These are phyloP conservation scores for Leishmania guyanensis DNA, from an alignment of 208 protist genomes.

Conservation along the genomic window DNA sequence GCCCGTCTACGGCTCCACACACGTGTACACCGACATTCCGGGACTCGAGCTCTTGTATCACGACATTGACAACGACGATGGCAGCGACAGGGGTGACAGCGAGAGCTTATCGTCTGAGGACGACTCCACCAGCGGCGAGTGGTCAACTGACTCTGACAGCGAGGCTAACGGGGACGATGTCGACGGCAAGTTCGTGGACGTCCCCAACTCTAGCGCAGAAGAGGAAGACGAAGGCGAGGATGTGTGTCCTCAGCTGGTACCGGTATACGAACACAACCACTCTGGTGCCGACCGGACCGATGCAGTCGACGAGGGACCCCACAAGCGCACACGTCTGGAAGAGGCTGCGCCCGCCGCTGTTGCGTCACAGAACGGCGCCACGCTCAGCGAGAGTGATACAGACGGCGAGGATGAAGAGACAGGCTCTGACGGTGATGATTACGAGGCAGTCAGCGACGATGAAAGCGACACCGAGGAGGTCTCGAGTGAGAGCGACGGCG, in stretches of 20 bases:
- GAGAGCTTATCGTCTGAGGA: conserved; percentile 14
- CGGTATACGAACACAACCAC: conserved; percentile 25
- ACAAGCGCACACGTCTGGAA: conserved; percentile 14
- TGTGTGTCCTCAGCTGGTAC: conserved; percentile 68
- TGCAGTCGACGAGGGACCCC: not conserved
- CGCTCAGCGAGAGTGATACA: not conserved
- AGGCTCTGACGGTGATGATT: conserved; percentile 1
- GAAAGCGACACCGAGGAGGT: conserved; percentile 3
- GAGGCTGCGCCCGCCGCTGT: not conserved
- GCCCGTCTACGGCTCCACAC: conserved; percentile 72
- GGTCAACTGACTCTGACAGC: conserved; percentile 75
- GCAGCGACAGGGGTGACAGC: conserved; percentile 41
- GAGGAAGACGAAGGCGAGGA: conserved; percentile 42
- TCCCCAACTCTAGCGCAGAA: conserved; percentile 40
- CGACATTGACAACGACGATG: conserved; percentile 52
- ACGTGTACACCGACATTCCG: conserved; percentile 85
- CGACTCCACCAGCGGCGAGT: conserved; percentile 55
- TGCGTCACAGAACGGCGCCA: not conserved
- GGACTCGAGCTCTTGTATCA: conserved; percentile 87
- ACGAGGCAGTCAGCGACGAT: conserved; percentile 16
- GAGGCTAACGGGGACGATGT: conserved; percentile 67
- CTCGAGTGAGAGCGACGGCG: conserved; percentile 22
- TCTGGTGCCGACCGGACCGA: not conserved
- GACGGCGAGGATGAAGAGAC: not conserved
- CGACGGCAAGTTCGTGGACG: conserved; percentile 78